These are phyloP conservation scores for Westerdykella ornata DNA, from an alignment of 2,329 filamentous ascomycete genomes.

Conservation along the genomic window DNA sequence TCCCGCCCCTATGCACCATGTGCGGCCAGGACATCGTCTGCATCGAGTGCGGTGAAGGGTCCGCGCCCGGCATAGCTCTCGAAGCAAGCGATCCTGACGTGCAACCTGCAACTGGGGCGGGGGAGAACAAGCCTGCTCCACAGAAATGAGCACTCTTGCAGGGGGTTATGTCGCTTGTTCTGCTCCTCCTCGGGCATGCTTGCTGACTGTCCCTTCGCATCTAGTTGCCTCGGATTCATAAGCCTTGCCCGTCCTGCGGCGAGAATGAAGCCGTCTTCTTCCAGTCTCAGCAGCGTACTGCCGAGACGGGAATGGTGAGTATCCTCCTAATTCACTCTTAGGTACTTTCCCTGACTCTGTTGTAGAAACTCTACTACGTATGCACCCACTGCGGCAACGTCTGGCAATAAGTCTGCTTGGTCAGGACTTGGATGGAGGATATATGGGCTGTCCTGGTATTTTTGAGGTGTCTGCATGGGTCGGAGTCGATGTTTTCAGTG, in stretches of 20 bases:
- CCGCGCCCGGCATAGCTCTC: slow-evolving; percentile 40
- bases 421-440: neutral
- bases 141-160: slow-evolving; percentile 26
- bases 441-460: slow-evolving; percentile 1
- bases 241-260: slow-evolving; percentile 75
- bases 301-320: slow-evolving; percentile 92
- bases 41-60: slow-evolving; percentile 45
- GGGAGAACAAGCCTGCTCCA: slow-evolving; percentile 28
- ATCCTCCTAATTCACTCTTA: neutral
- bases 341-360: slow-evolving; percentile 10
- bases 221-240: slow-evolving; percentile 86
- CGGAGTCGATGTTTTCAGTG: slow-evolving; percentile 24
- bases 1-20: slow-evolving; percentile 50
- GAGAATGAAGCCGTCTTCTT: slow-evolving; percentile 95
- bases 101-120: slow-evolving; percentile 17
- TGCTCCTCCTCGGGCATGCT: slow-evolving; percentile 33
- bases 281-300: slow-evolving; percentile 94
- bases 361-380: slow-evolving; percentile 54
- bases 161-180: slow-evolving; percentile 28
- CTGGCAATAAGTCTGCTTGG: slow-evolving; percentile 44
- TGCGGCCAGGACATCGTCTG: slow-evolving; percentile 54
- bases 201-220: slow-evolving; percentile 33
- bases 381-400: slow-evolving; percentile 92
- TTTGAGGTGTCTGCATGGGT: slow-evolving; percentile 11
- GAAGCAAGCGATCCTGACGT: slow-evolving; percentile 38